A percentile compares a stretch with the other conserved stretches of the same genome.
These are phyloP conservation scores for Neonectria faginata DNA, from an alignment of 2,329 filamentous ascomycete species.

Conservation along the genomic window DNA sequence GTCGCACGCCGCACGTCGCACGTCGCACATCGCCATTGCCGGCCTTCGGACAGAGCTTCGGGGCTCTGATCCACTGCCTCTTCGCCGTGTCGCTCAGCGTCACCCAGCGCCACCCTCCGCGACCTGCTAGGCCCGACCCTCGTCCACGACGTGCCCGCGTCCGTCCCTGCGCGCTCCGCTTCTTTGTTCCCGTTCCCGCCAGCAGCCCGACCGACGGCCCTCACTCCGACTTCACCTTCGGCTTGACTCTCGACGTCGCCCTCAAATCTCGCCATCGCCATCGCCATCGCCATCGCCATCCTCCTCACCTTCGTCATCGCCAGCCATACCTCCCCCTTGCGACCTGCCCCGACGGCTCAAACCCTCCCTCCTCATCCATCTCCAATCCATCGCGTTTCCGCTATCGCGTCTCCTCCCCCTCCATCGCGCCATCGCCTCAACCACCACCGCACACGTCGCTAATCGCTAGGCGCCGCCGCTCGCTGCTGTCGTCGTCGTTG, in stretches of 20 bases:
- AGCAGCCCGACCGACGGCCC: conserved; percentile 22
- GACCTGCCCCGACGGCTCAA: conserved; percentile 19
- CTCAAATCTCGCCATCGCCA: conserved; percentile 26
- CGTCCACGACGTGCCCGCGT: conserved; percentile 22
- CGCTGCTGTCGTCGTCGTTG: conserved; percentile 4
- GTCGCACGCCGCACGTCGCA: conserved; percentile 9
- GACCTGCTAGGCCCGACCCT: conserved; percentile 27
- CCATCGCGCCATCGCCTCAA: conserved; percentile 4
- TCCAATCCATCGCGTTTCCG: conserved; percentile 12
- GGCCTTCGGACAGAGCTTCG: conserved; percentile 36
- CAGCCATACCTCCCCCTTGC: conserved; percentile 31
- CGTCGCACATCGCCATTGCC: conserved; percentile 33
- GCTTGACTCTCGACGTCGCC: conserved; percentile 5
- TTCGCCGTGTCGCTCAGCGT: conserved; percentile 13
- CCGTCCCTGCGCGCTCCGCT: conserved; percentile 23
- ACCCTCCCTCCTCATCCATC: neutral
- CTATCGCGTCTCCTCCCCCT: conserved; percentile 17
- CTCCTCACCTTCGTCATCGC: conserved; percentile 25
- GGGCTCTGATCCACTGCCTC: conserved; percentile 42
- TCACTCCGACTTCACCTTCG: conserved; percentile 29
- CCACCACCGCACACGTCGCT: neutral
- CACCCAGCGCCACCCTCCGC: conserved; percentile 18
- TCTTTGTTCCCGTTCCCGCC: conserved; percentile 36
- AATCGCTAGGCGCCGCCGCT: conserved; percentile 7
- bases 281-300: neutral